Conservation (phyloP, 177 flowering plant species). For the Vitis hybrid region DNA sequence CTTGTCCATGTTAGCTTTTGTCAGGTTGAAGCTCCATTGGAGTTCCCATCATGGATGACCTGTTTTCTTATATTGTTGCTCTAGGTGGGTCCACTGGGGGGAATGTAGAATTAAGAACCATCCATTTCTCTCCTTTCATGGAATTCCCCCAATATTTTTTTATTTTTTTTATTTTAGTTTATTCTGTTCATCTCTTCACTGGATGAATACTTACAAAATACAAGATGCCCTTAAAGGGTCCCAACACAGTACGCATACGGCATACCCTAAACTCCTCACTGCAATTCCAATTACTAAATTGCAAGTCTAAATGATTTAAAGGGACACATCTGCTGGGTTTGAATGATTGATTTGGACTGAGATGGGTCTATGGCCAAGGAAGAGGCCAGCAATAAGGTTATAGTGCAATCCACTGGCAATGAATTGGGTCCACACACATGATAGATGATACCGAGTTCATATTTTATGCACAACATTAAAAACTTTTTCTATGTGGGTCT, state of each 20-base stretch:
- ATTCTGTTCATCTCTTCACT: no score
- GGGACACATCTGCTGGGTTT: neutral
- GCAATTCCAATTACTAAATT: neutral
- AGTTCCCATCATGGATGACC: slow-evolving; percentile 17
- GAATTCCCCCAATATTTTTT: neutral
- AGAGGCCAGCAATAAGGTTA: neutral
- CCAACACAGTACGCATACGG: neutral
- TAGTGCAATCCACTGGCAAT: neutral
- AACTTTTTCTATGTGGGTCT: no score
- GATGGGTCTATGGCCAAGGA: neutral
- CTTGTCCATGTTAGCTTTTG: slow-evolving; percentile 44
- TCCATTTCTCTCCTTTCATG: slow-evolving; percentile 17
- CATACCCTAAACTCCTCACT: neutral
- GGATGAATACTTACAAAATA: neutral
- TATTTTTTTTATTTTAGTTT: neutral
- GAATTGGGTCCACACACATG: neutral
- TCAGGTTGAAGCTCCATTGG: slow-evolving; percentile 36
- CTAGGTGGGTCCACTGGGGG: neutral
- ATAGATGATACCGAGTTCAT: no score
- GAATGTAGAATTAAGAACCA: slow-evolving; percentile 9
- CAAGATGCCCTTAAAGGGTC: neutral
- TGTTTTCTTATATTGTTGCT: no score
- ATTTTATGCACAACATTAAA: no score
- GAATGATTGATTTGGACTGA: slow-evolving; percentile 1
- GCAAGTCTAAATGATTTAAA: slow-evolving; percentile 4